phyloP scores from a whole-genome alignment of 2,329 filamentous ascomycete species.

The Ophiostoma australiae region DNA sequence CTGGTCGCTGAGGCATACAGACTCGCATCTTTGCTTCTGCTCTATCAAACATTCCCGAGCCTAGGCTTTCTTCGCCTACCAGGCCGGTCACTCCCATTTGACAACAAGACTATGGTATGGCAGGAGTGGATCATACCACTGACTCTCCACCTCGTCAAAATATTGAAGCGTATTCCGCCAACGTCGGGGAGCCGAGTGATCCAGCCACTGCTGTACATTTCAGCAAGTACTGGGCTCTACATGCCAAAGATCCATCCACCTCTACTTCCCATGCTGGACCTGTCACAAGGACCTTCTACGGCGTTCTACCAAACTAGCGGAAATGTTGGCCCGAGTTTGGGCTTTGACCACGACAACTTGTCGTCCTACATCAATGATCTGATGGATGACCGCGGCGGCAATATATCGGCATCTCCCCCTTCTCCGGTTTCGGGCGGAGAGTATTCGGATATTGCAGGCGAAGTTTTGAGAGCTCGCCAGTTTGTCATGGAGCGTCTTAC shows the following conservation, averaged over 20 bases:
- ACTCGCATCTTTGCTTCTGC: slow-evolving; percentile 6
- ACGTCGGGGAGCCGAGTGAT: slow-evolving; percentile 14
- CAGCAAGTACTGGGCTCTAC: slow-evolving; percentile 7
- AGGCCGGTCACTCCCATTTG: slow-evolving; percentile 4
- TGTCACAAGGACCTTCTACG: neutral
- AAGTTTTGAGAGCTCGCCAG: slow-evolving; percentile 1
- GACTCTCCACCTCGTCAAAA: slow-evolving; percentile 2
- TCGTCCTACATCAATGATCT: slow-evolving; percentile 7
- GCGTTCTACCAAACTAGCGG: neutral
- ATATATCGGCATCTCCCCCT: slow-evolving; percentile 9
- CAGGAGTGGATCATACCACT: slow-evolving; percentile 14
- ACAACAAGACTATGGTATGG: slow-evolving; percentile 14
- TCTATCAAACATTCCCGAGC: slow-evolving; percentile 13
- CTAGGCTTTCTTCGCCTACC: slow-evolving; percentile 6
- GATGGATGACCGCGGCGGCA: slow-evolving; percentile 1
- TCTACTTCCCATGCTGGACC: neutral
- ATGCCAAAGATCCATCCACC: slow-evolving; percentile 6
- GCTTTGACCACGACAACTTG: neutral
- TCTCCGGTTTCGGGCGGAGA: slow-evolving; percentile 9
- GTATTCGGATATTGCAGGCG: neutral
- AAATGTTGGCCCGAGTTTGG: neutral
- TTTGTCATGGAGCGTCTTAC: slow-evolving; percentile 14
- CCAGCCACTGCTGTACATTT: slow-evolving; percentile 11
- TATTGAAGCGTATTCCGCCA: slow-evolving; percentile 1
- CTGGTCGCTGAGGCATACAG: slow-evolving; percentile 12